Base-by-base conservation (phyloP, 495 filamentous ascomycete species). In the Talaromyces ruber region DNA sequence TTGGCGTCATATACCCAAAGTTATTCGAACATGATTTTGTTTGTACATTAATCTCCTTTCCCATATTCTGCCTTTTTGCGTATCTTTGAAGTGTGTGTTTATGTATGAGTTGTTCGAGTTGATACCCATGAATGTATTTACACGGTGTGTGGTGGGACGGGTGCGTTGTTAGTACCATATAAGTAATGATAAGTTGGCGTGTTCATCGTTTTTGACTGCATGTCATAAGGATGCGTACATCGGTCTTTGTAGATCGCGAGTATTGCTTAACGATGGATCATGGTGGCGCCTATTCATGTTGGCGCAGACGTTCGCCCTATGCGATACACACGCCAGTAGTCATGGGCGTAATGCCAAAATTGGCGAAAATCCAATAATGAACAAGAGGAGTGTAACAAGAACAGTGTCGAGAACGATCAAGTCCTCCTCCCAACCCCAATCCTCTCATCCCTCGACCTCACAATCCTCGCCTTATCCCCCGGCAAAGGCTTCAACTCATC, bases 401-500 rank as follows among this genome's bases (percentile, higher is more conserved):
- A n/a, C 3, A 12, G 18, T 6, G 34, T 34, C 32, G 2, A 32
- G 11, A 25, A 58, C 0, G 8, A 45, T 60, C 45, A 60, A 28
- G 58, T 43, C 28, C 59, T 50, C 6, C 59, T 25, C 43, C 43
- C 69, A 65, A 79, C 47, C 29, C 82, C 75, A 66, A 80, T 76
- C 65, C 80, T 71, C 61, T 80, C 76, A 65, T 84, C 82, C 22
- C 79, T 74, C 22, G 75, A 77, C 56, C 79, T 72, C 57, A 78
- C 74, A 59, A 80, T 77, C 55, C 79, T 73, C 43, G 74, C 71
- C 67, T 83, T 81, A 64, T 83, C 81, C 1, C 79, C 76, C 0
- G 81, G 80, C 47, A 84, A 68, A 8, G 82, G 82, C 61, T 81
- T 84, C 65, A 84, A 62, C 63, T 85, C 83, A 71, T 85, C 82